phyloP scores from a whole-genome alignment of 345 rosid species.

The Populus pruinosa region DNA sequence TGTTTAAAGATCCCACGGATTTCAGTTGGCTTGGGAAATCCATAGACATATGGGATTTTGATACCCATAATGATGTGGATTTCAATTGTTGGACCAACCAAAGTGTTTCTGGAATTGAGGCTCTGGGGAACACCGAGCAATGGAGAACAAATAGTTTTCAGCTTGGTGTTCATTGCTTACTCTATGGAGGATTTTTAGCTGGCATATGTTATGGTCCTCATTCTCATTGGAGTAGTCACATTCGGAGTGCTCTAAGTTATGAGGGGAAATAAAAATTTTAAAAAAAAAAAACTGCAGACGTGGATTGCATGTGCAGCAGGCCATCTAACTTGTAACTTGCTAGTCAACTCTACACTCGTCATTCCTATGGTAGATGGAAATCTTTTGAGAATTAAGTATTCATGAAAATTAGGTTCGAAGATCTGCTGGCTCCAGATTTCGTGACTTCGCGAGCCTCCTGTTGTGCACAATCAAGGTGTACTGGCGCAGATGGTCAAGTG shows the following conservation, averaged over 20 bases:
- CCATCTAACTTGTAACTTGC: too few relatives aligned
- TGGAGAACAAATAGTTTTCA: constrained; percentile 24
- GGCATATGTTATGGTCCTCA: constrained; percentile 43
- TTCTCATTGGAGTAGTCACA: constrained; percentile 5
- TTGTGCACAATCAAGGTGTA: too few relatives aligned
- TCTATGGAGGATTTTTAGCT: constrained; percentile 44
- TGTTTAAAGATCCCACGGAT: constrained; percentile 40
- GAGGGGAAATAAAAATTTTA: background rate
- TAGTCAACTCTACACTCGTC: too few relatives aligned
- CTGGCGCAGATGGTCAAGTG: too few relatives aligned
- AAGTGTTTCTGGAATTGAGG: constrained; percentile 11
- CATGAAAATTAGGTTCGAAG: too few relatives aligned
- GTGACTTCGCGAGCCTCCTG: too few relatives aligned
- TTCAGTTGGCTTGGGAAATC: constrained; percentile 33
- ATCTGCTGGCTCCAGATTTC: too few relatives aligned
- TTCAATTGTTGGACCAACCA: background rate
- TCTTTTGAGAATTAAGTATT: too few relatives aligned
- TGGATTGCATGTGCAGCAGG: too few relatives aligned
- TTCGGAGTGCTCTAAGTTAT: constrained; percentile 4
- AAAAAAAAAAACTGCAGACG: too few relatives aligned
- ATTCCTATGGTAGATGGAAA: too few relatives aligned
- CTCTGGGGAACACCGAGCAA: constrained; percentile 15
- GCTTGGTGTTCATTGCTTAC: constrained; percentile 66
- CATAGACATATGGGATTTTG: background rate
- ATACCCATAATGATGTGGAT: constrained; percentile 1